phyloP scores from a whole-genome alignment of 2,329 filamentous ascomycete species.

The Reticulascus tulasneorum region DNA sequence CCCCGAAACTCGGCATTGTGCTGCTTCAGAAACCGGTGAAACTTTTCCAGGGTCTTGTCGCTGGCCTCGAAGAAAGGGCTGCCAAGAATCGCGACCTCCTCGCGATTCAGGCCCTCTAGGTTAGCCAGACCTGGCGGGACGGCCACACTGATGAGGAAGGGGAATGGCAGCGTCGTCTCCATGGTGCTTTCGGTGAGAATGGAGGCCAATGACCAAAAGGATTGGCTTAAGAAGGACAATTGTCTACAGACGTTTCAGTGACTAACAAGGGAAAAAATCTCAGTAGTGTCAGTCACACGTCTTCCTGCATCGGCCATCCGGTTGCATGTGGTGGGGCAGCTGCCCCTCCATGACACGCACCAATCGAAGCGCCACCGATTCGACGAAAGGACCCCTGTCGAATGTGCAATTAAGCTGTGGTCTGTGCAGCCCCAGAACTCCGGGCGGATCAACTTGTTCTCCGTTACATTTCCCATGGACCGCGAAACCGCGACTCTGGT shows the following conservation, averaged over 20 bases:
- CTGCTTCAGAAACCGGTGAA: constrained; percentile 43
- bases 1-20: constrained; percentile 53
- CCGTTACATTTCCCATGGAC: too few relatives aligned
- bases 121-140: constrained; percentile 45
- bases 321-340: constrained; percentile 18
- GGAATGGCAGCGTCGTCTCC: constrained; percentile 62
- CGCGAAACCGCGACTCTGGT: too few relatives aligned
- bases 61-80: constrained; percentile 55
- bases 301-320: constrained; percentile 22
- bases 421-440: constrained; percentile 20
- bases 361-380: constrained; percentile 13
- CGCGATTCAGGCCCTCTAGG: constrained; percentile 48
- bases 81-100: constrained; percentile 57
- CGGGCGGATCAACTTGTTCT: constrained; percentile 18
- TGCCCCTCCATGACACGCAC: constrained; percentile 18
- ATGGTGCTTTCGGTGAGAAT: constrained; percentile 32
- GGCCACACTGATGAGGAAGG: constrained; percentile 57
- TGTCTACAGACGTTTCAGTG: too few relatives aligned
- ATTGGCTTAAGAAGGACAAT: too few relatives aligned
- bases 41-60: constrained; percentile 41
- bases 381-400: constrained; percentile 7
- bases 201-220: constrained; percentile 9
- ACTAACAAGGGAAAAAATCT: constrained; percentile 14
- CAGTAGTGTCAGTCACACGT: constrained; percentile 9
- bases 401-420: constrained; percentile 26